These are phyloP conservation scores for Spergularia bocconei DNA, from an alignment of 148 eudicot species.

Conservation along the genomic window DNA sequence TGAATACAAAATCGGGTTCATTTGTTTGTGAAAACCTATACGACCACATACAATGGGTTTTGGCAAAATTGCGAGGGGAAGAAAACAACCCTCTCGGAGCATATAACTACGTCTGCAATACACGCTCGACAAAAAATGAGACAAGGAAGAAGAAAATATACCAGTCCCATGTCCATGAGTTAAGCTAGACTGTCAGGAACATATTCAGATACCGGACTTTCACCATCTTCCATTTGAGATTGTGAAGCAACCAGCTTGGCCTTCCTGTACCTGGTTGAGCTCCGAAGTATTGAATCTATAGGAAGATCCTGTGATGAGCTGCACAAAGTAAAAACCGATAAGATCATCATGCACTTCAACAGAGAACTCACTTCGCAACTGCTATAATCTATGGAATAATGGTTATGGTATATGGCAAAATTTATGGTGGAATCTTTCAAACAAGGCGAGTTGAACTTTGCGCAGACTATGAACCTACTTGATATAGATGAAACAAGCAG, in stretches of 20 bases:
- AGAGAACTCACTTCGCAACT: too few relatives aligned
- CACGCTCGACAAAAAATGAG: not conserved
- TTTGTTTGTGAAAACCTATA: not conserved
- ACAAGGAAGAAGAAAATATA: not conserved
- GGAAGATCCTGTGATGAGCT: slow-evolving; percentile 32
- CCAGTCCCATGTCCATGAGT: slow-evolving; percentile 12
- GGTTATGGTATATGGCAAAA: not conserved
- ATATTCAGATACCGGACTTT: slow-evolving; percentile 52
- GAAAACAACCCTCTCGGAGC: not conserved
- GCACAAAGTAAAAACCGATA: slow-evolving; percentile 9
- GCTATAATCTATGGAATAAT: not conserved
- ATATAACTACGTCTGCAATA: not conserved
- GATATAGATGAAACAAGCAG: too few relatives aligned
- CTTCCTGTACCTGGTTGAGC: slow-evolving; percentile 68
- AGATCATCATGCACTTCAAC: not conserved
- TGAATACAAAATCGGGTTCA: not conserved
- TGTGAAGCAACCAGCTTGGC: slow-evolving; percentile 66
- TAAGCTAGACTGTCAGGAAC: slow-evolving; percentile 63
- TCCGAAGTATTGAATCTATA: slow-evolving; percentile 48
- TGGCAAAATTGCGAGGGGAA: slow-evolving; percentile 23
- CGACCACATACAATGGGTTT: not conserved
- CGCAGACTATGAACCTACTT: too few relatives aligned
- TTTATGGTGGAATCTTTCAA: not conserved
- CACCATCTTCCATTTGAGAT: slow-evolving; percentile 42
- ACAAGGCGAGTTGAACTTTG: too few relatives aligned